Conservation (phyloP, 2,329 filamentous ascomycete genomes). For the Cladophialophora carrionii region DNA sequence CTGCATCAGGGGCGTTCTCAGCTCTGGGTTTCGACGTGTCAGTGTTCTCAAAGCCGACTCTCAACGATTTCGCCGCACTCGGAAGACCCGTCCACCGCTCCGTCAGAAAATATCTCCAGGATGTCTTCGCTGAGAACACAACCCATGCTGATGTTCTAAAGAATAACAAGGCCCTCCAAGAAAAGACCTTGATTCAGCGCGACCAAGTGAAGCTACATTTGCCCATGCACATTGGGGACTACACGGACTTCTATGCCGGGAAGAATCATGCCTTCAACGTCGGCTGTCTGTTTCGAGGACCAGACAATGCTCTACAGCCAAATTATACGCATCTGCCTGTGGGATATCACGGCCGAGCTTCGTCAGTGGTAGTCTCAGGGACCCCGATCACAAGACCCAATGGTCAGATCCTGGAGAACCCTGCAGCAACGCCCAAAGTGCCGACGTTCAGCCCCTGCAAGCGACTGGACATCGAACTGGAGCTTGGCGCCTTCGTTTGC, state of each 20-base stretch:
- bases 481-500: conserved; percentile 75
- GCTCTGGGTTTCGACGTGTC: conserved; percentile 60
- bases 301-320: conserved; percentile 72
- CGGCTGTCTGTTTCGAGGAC: conserved; percentile 69
- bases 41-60: conserved; percentile 66
- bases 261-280: conserved; percentile 76
- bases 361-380: conserved; percentile 57
- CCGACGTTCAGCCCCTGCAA: conserved; percentile 67
- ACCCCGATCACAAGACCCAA: conserved; percentile 71
- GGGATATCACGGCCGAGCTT: conserved; percentile 74
- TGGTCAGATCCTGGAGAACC: conserved; percentile 72
- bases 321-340: conserved; percentile 83
- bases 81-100: conserved; percentile 68
- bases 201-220: conserved; percentile 67
- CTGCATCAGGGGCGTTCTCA: conserved; percentile 62
- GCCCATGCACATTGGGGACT: conserved; percentile 78
- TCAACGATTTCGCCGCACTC: conserved; percentile 75
- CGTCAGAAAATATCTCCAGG: conserved; percentile 71
- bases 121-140: conserved; percentile 64
- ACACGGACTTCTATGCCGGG: conserved; percentile 84
- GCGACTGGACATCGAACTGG: conserved; percentile 77
- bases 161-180: conserved; percentile 62
- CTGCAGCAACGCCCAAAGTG: conserved; percentile 62
- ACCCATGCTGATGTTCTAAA: conserved; percentile 64
- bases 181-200: conserved; percentile 62